A percentile compares a stretch with the other conserved stretches of the same genome.
Evolutionary conservation across 176 grass and related monocot genomes (phyloP).

Genomic region (Triticum dicoccoides): DNA sequence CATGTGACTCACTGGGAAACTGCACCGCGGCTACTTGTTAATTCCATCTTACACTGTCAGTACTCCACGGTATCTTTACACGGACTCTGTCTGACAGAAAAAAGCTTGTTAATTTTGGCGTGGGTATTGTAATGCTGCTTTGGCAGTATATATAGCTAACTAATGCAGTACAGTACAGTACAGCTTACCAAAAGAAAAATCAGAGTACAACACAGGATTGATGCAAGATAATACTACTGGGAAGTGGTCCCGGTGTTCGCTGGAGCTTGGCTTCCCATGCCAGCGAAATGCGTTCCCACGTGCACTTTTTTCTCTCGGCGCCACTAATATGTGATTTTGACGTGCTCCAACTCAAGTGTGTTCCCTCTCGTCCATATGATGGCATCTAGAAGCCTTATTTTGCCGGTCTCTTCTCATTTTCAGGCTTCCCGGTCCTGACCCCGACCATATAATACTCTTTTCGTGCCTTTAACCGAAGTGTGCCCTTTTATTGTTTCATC

Average conservation of each 20-base stretch:
- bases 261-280: background rate
- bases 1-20: conserved; percentile 40
- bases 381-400: background rate
- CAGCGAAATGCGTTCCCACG: conserved; percentile 29
- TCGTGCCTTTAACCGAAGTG: background rate
- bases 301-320: background rate
- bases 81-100: background rate
- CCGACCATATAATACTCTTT: background rate
- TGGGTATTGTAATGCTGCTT: background rate
- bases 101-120: background rate
- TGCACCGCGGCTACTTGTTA: conserved; percentile 20
- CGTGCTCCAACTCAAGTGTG: background rate
- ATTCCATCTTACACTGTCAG: conserved; percentile 4
- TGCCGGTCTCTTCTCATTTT: background rate
- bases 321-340: conserved; percentile 1
- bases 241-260: background rate
- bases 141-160: background rate
- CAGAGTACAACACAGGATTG: background rate
- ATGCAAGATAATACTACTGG: background rate
- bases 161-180: background rate
- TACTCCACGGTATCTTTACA: background rate
- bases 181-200: background rate
- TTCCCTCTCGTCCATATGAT: background rate
- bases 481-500: background rate
- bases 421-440: background rate